Conservation (phyloP, 164 flowering plant species). For the Stephania japonica region DNA sequence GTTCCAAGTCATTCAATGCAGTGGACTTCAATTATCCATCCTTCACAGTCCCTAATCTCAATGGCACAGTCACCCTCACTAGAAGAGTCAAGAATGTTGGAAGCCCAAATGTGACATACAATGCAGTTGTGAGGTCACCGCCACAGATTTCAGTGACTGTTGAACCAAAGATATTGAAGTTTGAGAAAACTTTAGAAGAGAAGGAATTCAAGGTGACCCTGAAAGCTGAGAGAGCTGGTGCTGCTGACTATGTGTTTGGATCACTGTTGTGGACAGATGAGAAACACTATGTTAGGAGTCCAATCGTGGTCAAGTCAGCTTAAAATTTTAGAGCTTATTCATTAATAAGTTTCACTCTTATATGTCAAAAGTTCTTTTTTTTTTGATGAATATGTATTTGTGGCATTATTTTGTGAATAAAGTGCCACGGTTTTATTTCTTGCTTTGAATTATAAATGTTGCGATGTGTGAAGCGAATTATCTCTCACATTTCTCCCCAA, state of each 20-base stretch:
- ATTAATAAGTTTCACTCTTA: no score
- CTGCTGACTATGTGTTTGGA: constrained; percentile 45
- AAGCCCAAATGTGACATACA: constrained; percentile 20
- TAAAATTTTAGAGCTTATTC: no score
- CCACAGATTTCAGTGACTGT: constrained; percentile 30
- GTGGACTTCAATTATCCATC: constrained; percentile 34
- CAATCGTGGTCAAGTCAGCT: constrained; percentile 33
- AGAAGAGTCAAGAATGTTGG: constrained; percentile 26
- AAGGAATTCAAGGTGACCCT: constrained; percentile 36
- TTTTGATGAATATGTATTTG: no score
- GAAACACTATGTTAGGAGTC: constrained; percentile 56
- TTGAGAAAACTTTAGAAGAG: constrained; percentile 36
- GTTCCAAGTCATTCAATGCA: constrained; percentile 11
- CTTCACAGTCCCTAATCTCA: constrained; percentile 34
- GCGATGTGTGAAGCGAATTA: no score
- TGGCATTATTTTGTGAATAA: no score
- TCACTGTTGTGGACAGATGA: constrained; percentile 61
- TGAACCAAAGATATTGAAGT: constrained; percentile 34
- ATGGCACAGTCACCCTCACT: constrained; percentile 15
- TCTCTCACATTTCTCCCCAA: no score
- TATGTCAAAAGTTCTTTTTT: no score
- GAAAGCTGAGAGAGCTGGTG: neutral
- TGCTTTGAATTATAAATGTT: no score
- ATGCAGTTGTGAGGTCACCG: constrained; percentile 17
- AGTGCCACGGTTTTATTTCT: no score